Conservation (phyloP, 129 eudicot species). For the Daucus carota region DH1_v3.0 NC_030381.2:35265501-35266000, state of each 20-base stretch:
- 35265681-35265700: background rate
- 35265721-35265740: background rate
- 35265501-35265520: slow-evolving; percentile 98
- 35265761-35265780: background rate
- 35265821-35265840: background rate
- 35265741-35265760: background rate
- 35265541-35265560: slow-evolving; percentile 96
- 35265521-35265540: slow-evolving; percentile 91
- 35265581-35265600: slow-evolving; percentile 19
- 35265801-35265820: background rate
- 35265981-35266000: background rate
- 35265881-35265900: too few relatives aligned
- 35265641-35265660: background rate
- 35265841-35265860: background rate
- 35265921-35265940: background rate
- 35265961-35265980: background rate
- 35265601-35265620: background rate
- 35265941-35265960: background rate
- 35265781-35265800: background rate
- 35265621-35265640: background rate
- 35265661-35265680: background rate
- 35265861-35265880: background rate
- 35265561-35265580: slow-evolving; percentile 83
- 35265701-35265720: background rate
- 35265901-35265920: background rate